Base-by-base conservation (phyloP, 31 red algal genomes). In the Asparagopsis taxiformis region DNA sequence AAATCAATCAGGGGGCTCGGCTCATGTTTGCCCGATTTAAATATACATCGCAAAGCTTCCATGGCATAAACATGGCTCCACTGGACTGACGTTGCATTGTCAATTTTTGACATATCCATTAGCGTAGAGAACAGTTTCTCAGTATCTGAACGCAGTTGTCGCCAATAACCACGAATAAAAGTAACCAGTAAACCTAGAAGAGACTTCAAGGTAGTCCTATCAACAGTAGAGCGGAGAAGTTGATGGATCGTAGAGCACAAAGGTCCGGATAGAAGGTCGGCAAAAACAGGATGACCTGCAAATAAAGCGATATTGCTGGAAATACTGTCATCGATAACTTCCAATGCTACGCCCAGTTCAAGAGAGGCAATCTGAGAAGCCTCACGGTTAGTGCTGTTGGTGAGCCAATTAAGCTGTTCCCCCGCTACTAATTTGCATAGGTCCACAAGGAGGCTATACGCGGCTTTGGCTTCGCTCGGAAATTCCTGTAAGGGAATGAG, bases 311-410 rank as follows among this genome's bases (percentile, higher is more conserved):
- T 61, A 58, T 93, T 85, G 25, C 44, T 72, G 15, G 88, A 62
- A 0, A 93, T 64, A 33, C 58, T 63, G 48, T 86, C 81, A 38
- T 80, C 74, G 59, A 85, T 69, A 20, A 93, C 89, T 28, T 93
- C 89, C 11, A 93, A 43, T 8, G 89, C 80, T 32, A 93, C 49
- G 21, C 48, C 60, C 3, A 72, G 13, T 23, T 85, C 66, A 0
- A 92, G 25, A 28, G 41, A 20, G 10, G 37, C 59, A 13, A 46
- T 46, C 0, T 39, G 31, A 3, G 68, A 31, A 3, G 70, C 1
- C 3, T 50, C 46, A 17, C 28, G 25, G 29, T 38, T 54, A 13
- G 33, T 16, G 8, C 20, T 26, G 34, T 34, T 23, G 16, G 52
- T 52, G 4, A 92, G 59, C 79, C 88, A 92, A 15, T 23, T 8